A percentile compares a stretch with the other conserved stretches of the same genome.
These are phyloP conservation scores for Penicillium italicum DNA, from an alignment of 2,329 filamentous ascomycete genomes.

Conservation along the genomic window DNA sequence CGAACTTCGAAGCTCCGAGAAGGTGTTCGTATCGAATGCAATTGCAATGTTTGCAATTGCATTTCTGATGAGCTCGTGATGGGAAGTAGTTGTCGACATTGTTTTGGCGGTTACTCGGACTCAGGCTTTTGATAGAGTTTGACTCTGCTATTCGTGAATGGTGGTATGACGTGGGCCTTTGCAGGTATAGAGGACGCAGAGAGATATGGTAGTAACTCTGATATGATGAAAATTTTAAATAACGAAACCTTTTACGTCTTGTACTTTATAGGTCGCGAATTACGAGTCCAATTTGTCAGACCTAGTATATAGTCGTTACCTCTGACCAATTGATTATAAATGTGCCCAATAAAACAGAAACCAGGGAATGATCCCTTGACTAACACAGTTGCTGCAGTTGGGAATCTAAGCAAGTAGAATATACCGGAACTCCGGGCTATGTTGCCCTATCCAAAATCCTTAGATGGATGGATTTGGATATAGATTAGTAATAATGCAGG, in stretches of 20 bases:
- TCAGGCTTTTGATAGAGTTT: background rate
- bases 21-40: background rate
- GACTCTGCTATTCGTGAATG: background rate
- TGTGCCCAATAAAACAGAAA: background rate
- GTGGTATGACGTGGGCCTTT: background rate
- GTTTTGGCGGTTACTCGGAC: background rate
- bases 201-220: background rate
- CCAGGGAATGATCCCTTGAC: background rate
- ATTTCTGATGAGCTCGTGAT: background rate
- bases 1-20: background rate
- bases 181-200: background rate
- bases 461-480: background rate
- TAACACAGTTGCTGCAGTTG: background rate
- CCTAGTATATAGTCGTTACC: background rate
- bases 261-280: background rate
- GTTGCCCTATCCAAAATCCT: background rate
- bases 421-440: background rate
- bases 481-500: background rate
- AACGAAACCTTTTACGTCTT: background rate
- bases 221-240: background rate
- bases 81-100: background rate
- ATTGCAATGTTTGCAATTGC: background rate
- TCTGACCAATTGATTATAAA: background rate
- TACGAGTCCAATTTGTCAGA: background rate
- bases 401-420: background rate